These are phyloP conservation scores for Pyricularia sp. DNA, from an alignment of 2,329 filamentous ascomycete species.

Conservation along the genomic window DNA sequence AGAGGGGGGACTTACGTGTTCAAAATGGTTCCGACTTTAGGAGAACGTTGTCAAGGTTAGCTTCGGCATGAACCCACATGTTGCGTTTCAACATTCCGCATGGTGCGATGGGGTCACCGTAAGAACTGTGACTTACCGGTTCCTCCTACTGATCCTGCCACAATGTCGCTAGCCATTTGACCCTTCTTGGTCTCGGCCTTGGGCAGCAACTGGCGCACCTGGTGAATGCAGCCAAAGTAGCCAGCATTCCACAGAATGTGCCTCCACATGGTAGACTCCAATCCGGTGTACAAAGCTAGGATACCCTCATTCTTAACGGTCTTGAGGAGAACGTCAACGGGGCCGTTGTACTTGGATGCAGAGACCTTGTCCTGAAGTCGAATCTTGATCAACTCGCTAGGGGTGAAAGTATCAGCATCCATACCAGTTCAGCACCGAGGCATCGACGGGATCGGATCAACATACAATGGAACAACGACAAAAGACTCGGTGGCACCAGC, in stretches of 20 bases:
- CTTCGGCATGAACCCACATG: background rate
- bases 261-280: conserved; percentile 94
- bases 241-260: conserved; percentile 81
- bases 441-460: background rate
- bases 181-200: conserved; percentile 65
- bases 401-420: background rate
- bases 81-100: background rate
- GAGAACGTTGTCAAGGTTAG: background rate
- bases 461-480: conserved; percentile 71
- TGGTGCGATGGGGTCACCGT: background rate
- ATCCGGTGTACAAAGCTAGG: conserved; percentile 86
- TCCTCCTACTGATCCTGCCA: conserved; percentile 47
- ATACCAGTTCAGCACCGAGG: background rate
- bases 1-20: conserved; percentile 61
- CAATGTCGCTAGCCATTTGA: conserved; percentile 76
- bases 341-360: conserved; percentile 73
- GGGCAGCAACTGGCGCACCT: conserved; percentile 77
- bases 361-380: conserved; percentile 91
- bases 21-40: conserved; percentile 54
- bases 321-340: conserved; percentile 68
- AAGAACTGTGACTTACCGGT: conserved; percentile 7
- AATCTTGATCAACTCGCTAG: conserved; percentile 83
- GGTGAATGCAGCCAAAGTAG: conserved; percentile 98
- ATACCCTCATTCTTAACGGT: conserved; percentile 36
- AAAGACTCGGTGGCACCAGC: conserved; percentile 93